Evolutionary conservation across 2,329 filamentous ascomycete species (phyloP), one percentile per base, ranked within the genome.

Genomic region (Aspergillus costaricaensis): DNA sequence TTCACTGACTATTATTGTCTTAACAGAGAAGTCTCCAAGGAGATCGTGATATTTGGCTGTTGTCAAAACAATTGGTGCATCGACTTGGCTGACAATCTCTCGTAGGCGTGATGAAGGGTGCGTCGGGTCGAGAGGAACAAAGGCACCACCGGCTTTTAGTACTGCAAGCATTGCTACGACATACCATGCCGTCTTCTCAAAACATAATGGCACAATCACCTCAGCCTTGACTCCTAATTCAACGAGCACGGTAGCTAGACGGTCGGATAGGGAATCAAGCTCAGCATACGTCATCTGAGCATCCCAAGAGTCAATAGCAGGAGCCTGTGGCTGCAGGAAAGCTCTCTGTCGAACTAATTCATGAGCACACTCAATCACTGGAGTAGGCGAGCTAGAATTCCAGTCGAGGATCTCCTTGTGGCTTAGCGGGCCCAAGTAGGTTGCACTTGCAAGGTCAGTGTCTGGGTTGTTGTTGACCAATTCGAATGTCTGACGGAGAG

Each of bases 191-290:
- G 70, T 70, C 30, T 69, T 72, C 21, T 67, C 68, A 48, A 70
- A 70, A 53, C 66, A 71, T 1, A 71, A 6, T 1, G 67, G 70
- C 10, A 72, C 59, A n/a, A 68, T 53, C n/a, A 53, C 63, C 10
- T 65, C 63, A 7, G 72, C 50, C n/a, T 69, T 62, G 41, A 77
- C 65, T 54, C 74, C 72, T 39, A 70, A 65, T 1, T 65, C 66
- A 1, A 62, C 64, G 9, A 77, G 63, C 12, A 68, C 64, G 25
- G 69, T 65, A 12, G 73, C 69, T 36, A 67, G 64, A 57, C 12
- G 66, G 62, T 56, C 74, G 60, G 61, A 75, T 62, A 76, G 68
- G 12, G 65, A 66, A 15, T 71, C 65, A 9, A 74, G 61, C 50
- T 72, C 63, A 2, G 27, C 38, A 54, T 72, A 74, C 1, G 65